Evolutionary conservation across 1,284 basidiomycete species (phyloP).

Genomic region (Ustilago crameri): DNA sequence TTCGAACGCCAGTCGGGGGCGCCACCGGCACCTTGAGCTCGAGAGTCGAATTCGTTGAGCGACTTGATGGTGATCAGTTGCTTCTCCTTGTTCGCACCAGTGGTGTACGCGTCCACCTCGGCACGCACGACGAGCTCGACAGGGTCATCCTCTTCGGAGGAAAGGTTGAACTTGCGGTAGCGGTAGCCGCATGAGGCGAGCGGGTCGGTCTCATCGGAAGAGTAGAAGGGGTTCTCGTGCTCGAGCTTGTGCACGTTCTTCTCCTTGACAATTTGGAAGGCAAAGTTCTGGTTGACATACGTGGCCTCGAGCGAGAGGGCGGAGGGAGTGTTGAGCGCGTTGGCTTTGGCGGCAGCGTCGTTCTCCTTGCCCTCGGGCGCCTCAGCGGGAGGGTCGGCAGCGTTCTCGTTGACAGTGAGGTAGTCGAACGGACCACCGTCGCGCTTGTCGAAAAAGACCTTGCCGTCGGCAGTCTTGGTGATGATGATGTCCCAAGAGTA

Average conservation of each 20-base stretch:
- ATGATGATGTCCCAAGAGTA: constrained; percentile 99
- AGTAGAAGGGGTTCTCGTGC: constrained; percentile 82
- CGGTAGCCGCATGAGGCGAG: constrained; percentile 95
- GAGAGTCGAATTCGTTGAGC: constrained; percentile 96
- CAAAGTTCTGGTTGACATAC: constrained; percentile 99
- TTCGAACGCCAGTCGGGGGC: constrained; percentile 97
- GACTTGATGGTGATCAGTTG: constrained; percentile 81
- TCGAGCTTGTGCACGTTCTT: constrained; percentile 70
- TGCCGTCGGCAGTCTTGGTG: constrained; percentile 84
- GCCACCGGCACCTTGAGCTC: constrained; percentile 86
- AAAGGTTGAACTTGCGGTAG: constrained; percentile 94
- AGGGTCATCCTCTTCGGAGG: constrained; percentile 82
- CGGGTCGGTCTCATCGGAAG: constrained; percentile 90
- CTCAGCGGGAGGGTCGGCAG: constrained; percentile 92
- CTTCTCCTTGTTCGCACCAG: constrained; percentile 52
- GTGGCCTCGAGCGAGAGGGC: constrained; percentile 96
- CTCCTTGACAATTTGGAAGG: constrained; percentile 92
- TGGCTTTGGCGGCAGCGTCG: constrained; percentile 68
- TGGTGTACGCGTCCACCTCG: constrained; percentile 88
- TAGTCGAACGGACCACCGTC: constrained; percentile 92
- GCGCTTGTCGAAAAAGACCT: constrained; percentile 96
- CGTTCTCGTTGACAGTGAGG: constrained; percentile 98
- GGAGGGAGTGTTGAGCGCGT: constrained; percentile 91
- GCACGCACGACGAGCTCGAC: constrained; percentile 92
- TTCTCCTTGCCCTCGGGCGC: constrained; percentile 57